phyloP scores from a whole-genome alignment of 1,284 basidiomycete genomes.

The Ustilago curta region DNA sequence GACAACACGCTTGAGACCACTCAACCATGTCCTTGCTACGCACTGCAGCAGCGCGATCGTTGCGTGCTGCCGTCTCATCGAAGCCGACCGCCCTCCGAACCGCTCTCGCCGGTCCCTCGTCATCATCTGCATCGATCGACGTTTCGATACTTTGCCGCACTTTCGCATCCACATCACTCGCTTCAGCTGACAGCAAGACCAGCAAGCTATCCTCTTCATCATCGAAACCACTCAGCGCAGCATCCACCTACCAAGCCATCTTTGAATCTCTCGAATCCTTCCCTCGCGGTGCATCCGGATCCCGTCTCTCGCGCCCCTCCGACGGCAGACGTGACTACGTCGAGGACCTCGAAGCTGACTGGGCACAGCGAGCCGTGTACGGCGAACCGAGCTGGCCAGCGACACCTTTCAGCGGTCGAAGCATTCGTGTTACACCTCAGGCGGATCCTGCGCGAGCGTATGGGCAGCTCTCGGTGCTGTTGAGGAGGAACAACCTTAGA shows the following conservation, averaged over 20 bases:
- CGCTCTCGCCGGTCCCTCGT: constrained; percentile 13
- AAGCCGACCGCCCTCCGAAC: constrained; percentile 5
- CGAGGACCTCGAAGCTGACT: constrained; percentile 45
- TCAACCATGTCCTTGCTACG: constrained; percentile 23
- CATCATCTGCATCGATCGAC: constrained; percentile 8
- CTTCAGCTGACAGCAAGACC: constrained; percentile 11
- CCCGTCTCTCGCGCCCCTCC: constrained; percentile 25
- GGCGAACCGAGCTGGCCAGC: constrained; percentile 47
- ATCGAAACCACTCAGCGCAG: constrained; percentile 5
- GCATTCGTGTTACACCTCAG: constrained; percentile 30
- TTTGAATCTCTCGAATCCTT: constrained; percentile 39
- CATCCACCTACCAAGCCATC: constrained; percentile 41
- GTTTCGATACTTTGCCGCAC: constrained; percentile 35
- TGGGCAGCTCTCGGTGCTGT: constrained; percentile 34
- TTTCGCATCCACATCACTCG: constrained; percentile 40
- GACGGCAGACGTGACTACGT: constrained; percentile 38
- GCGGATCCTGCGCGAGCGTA: constrained; percentile 45
- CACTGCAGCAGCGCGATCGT: constrained; percentile 18
- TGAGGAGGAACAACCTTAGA: constrained; percentile 60
- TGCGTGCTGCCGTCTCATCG: constrained; percentile 17
- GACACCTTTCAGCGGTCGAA: constrained; percentile 40
- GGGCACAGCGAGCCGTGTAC: constrained; percentile 32
- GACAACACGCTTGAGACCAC: not conserved
- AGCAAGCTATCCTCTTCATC: not conserved
- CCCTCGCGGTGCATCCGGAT: constrained; percentile 3